Evolutionary conservation across 768 basidiomycete genomes (phyloP).

Genomic region (Strobilomyces echinocephalus): DNA sequence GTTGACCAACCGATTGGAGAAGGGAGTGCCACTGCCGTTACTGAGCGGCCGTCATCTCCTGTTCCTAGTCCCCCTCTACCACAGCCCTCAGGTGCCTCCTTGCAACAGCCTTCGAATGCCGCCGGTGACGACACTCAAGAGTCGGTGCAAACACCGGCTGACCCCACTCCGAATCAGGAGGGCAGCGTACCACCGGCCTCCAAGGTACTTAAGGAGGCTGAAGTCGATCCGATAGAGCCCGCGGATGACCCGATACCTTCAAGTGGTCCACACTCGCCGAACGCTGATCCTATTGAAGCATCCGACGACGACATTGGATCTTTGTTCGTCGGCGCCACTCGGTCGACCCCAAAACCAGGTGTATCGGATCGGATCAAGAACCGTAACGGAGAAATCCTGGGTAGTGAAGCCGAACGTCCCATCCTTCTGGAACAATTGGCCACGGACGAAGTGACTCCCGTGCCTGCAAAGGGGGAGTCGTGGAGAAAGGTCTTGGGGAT

Average conservation of each 20-base stretch:
- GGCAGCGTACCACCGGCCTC: neutral
- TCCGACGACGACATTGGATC: slow-evolving; percentile 4
- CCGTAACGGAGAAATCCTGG: slow-evolving; percentile 32
- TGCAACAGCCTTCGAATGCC: neutral
- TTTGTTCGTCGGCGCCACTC: slow-evolving; percentile 1
- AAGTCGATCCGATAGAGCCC: slow-evolving; percentile 42
- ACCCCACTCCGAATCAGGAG: neutral
- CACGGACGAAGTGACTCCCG: slow-evolving; percentile 20
- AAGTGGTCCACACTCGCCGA: slow-evolving; percentile 1
- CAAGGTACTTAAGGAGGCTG: neutral
- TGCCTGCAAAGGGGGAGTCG: slow-evolving; percentile 15
- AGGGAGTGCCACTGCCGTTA: neutral
- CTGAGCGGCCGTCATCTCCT: neutral
- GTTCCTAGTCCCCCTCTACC: neutral
- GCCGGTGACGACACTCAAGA: neutral
- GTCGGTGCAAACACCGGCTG: slow-evolving; percentile 15
- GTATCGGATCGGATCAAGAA: slow-evolving; percentile 41
- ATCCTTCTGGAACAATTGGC: slow-evolving; percentile 19
- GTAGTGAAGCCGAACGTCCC: slow-evolving; percentile 21
- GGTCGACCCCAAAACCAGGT: slow-evolving; percentile 29
- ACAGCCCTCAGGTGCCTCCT: too few species aligned
- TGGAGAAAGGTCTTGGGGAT: slow-evolving; percentile 13
- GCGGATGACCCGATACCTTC: slow-evolving; percentile 33
- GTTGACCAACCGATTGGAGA: slow-evolving; percentile 6
- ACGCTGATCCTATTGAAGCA: slow-evolving; percentile 31